Conservation (phyloP, 352 stramenopile genomes). For the Phytophthora pinifolia region DNA sequence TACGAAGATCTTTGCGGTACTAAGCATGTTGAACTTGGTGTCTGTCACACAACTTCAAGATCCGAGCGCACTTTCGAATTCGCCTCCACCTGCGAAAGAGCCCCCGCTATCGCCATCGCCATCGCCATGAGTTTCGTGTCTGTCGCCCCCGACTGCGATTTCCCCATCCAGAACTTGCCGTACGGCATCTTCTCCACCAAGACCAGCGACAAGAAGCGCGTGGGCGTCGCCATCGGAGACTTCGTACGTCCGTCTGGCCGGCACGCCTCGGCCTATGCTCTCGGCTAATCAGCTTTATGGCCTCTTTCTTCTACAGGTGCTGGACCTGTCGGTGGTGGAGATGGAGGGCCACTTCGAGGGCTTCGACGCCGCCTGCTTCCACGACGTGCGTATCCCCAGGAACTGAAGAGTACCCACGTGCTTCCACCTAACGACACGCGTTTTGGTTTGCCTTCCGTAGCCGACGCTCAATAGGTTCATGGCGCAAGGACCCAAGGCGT, state of each 20-base stretch:
- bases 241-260: conserved; percentile 39
- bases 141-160: conserved; percentile 75
- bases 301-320: conserved; percentile 31
- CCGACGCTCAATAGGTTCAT: conserved; percentile 94
- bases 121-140: conserved; percentile 58
- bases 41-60: conserved; percentile 12
- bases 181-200: conserved; percentile 93
- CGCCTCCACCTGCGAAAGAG: conserved; percentile 1
- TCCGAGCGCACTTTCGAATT: conserved; percentile 12
- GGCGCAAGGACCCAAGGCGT: conserved; percentile 81
- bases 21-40: neutral
- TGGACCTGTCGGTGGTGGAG: conserved; percentile 91
- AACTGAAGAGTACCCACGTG: neutral
- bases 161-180: conserved; percentile 95
- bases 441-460: conserved; percentile 19
- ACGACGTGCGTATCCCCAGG: conserved; percentile 36
- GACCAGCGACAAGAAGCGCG: conserved; percentile 61
- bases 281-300: neutral
- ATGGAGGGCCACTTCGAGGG: conserved; percentile 89
- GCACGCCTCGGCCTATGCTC: neutral
- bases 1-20: too few relatives aligned
- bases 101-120: neutral
- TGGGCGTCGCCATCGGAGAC: conserved; percentile 85
- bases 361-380: conserved; percentile 76
- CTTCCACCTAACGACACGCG: too few relatives aligned